Evolutionary conservation across 768 basidiomycete genomes (phyloP), one percentile per base, ranked within the genome.

Genomic region (Mycena indigotica): DNA sequence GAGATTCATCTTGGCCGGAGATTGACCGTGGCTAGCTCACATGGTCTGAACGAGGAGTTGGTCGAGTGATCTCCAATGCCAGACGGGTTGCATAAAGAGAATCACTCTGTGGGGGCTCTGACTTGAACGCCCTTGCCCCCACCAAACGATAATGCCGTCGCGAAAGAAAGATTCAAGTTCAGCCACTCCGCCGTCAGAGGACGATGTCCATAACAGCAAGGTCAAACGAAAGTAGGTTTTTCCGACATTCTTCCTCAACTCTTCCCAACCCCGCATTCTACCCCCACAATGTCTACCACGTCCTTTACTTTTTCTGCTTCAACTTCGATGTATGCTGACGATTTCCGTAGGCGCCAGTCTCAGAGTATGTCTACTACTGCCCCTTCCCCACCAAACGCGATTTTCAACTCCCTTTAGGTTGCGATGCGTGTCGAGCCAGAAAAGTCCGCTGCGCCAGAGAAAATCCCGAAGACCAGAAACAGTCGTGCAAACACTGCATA

Each of bases 401-500:
- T 60, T 55, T 58, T 52, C 62, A 61, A 53, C 21, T 58, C 61
- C 54, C 56, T 32, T 28, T 66, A 92, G 91, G 91, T 69, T 93
- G 90, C 72, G 91, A 92, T 75, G 90, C 90, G 45, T 93, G 91
- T 73, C 80, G 90, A 64, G 88, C 90, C 10, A 87, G 91, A 70
- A 93, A 94, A 72, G 92, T 94, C 44, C 83, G 90, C 51, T 94
- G 91, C 66, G 87, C 88, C 5, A 79, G 88, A 60, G 92, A 93
- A 67, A 87, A 87, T 64, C 82, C 86, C 24, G 89, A 90, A 61
- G 89, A 90, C 67, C 77, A 83, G 10, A 88, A 87, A 71, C 85
- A 85, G 62, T 80, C 88, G 6, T 94, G 92, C 88, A 93, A 91
- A 69, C 92, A 94, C 68, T 95, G 92, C 70, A 78, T 88, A 64